Percentiles rank a stretch among this genome's conserved stretches.
These are phyloP conservation scores for Ceratocystis lukuohia DNA, from an alignment of 2,329 filamentous ascomycete genomes.

Conservation along the genomic window DNA sequence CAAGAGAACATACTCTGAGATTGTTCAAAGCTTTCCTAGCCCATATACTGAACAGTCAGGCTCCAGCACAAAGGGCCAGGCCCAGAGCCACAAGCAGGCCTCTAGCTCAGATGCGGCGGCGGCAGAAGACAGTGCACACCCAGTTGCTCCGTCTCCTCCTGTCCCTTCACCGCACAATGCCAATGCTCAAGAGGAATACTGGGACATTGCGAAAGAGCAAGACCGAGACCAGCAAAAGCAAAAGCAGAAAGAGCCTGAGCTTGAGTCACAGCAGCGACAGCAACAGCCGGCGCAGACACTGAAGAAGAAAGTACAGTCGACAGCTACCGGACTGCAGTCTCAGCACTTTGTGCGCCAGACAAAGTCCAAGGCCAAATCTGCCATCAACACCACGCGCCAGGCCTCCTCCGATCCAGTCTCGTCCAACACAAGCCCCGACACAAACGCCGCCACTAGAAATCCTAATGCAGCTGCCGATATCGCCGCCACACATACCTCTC, in stretches of 20 bases:
- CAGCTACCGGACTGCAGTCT: neutral
- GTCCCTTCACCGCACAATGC: neutral
- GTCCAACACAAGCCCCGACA: neutral
- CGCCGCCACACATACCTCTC: slow-evolving; percentile 33
- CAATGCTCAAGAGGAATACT: slow-evolving; percentile 6
- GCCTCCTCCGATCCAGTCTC: neutral
- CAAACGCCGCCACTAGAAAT: neutral
- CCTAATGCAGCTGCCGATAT: slow-evolving; percentile 23
- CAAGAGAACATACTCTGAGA: neutral
- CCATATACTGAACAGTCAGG: neutral
- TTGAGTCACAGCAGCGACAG: neutral
- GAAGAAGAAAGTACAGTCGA: neutral
- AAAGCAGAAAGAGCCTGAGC: neutral
- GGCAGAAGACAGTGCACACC: slow-evolving; percentile 5
- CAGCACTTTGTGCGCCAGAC: neutral
- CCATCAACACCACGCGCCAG: neutral
- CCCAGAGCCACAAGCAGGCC: neutral
- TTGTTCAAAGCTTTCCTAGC: neutral
- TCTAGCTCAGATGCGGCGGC: neutral
- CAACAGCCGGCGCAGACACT: neutral
- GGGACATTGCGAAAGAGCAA: slow-evolving; percentile 1
- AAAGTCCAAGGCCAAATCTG: slow-evolving; percentile 4
- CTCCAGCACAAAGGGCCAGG: neutral
- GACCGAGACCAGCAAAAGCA: neutral
- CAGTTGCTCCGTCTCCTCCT: slow-evolving; percentile 3